phyloP scores from a whole-genome alignment of 2,329 filamentous ascomycete species.

The Cytospora piceicola region DNA sequence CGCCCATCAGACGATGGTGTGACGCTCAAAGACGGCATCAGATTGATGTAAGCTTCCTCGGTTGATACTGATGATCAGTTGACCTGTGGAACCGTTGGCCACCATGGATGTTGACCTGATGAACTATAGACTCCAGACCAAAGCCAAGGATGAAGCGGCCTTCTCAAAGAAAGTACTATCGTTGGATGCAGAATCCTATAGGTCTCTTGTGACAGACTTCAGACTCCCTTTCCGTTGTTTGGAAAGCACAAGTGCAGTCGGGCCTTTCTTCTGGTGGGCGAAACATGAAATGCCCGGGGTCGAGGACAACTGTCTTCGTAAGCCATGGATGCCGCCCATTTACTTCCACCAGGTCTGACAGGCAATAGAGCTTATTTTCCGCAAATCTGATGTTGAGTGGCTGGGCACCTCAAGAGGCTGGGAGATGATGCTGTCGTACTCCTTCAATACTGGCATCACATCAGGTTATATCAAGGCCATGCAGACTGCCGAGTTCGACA shows the following conservation, averaged over 20 bases:
- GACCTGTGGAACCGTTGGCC: neutral
- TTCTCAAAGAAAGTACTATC: slow-evolving; percentile 38
- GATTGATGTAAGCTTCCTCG: slow-evolving; percentile 27
- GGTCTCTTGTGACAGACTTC: slow-evolving; percentile 36
- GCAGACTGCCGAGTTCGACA: slow-evolving; percentile 34
- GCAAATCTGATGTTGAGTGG: slow-evolving; percentile 41
- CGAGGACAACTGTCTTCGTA: slow-evolving; percentile 35
- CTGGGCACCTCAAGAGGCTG: slow-evolving; percentile 39
- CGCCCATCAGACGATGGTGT: neutral
- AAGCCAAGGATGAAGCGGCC: slow-evolving; percentile 36
- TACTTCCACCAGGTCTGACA: neutral
- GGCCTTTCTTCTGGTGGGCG: slow-evolving; percentile 43
- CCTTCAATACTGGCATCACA: slow-evolving; percentile 37
- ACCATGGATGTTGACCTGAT: neutral
- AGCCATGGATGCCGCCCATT: neutral
- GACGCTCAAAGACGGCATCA: slow-evolving; percentile 21
- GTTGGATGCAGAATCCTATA: slow-evolving; percentile 34
- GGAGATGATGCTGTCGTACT: slow-evolving; percentile 42
- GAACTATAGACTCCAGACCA: slow-evolving; percentile 31
- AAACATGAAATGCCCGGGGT: slow-evolving; percentile 31
- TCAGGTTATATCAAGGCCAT: slow-evolving; percentile 42
- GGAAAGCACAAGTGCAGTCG: slow-evolving; percentile 39
- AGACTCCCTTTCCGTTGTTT: slow-evolving; percentile 37
- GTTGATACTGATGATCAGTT: neutral
- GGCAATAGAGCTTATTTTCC: slow-evolving; percentile 39